phyloP scores from a whole-genome alignment of 2,329 filamentous ascomycete species.

The Onygenales sp. region DNA sequence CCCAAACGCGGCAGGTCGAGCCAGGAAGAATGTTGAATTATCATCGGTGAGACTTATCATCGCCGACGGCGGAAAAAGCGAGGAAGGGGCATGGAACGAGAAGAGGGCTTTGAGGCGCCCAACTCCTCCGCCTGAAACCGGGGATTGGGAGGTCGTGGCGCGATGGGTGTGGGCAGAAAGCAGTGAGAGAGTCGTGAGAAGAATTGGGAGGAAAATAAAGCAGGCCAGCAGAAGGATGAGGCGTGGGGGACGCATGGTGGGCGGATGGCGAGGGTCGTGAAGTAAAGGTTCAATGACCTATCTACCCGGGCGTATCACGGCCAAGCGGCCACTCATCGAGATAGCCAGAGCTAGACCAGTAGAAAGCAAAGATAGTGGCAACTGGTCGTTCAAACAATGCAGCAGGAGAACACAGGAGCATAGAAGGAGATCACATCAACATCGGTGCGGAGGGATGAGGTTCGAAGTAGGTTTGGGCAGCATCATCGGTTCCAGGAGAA shows the following conservation, averaged over 20 bases:
- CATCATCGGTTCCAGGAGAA: neutral
- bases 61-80: constrained; percentile 88
- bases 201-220: constrained; percentile 39
- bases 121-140: constrained; percentile 26
- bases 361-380: constrained; percentile 5
- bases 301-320: constrained; percentile 22
- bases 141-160: constrained; percentile 25
- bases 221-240: constrained; percentile 37
- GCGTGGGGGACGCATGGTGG: constrained; percentile 38
- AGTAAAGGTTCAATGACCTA: constrained; percentile 18
- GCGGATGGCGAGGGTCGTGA: constrained; percentile 4
- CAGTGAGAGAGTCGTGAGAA: constrained; percentile 39
- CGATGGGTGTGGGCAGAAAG: constrained; percentile 30
- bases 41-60: constrained; percentile 95
- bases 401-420: neutral
- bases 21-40: constrained; percentile 94
- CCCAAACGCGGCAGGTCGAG: constrained; percentile 86
- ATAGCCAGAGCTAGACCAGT: constrained; percentile 10
- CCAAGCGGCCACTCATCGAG: constrained; percentile 26
- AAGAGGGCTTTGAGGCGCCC: constrained; percentile 50
- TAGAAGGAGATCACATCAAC: neutral
- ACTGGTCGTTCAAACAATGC: neutral
- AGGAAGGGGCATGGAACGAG: constrained; percentile 66
- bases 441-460: neutral
- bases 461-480: neutral